These are phyloP conservation scores for Sarcomyxa edulis DNA, from an alignment of 768 basidiomycete species.

Conservation along the genomic window DNA sequence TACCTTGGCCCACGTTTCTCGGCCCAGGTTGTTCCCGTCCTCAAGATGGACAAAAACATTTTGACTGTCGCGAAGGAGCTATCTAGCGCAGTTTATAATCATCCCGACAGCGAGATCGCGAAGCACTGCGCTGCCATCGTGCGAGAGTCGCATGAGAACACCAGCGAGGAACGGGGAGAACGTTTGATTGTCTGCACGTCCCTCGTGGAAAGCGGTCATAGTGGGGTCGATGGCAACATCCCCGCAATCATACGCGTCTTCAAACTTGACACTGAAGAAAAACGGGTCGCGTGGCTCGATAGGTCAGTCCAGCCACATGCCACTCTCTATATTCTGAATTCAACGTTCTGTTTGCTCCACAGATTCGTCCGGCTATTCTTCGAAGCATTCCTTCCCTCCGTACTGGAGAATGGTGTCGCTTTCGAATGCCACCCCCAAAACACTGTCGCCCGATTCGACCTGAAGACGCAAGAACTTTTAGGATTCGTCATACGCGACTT, in stretches of 20 bases:
- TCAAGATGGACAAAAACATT: conserved; percentile 41
- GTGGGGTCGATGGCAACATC: conserved; percentile 35
- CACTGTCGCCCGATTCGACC: conserved; percentile 48
- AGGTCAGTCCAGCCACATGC: conserved; percentile 25
- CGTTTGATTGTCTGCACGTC: conserved; percentile 52
- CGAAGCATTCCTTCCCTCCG: conserved; percentile 49
- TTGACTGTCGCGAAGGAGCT: conserved; percentile 53
- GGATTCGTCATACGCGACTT: conserved; percentile 58
- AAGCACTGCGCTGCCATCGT: conserved; percentile 51
- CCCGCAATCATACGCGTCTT: conserved; percentile 48
- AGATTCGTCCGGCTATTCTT: conserved; percentile 48
- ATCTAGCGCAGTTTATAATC: conserved; percentile 43
- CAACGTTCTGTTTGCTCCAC: conserved; percentile 1
- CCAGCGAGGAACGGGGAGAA: conserved; percentile 41
- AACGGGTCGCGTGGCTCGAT: conserved; percentile 43
- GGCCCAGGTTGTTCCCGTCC: conserved; percentile 40
- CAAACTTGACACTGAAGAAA: conserved; percentile 44
- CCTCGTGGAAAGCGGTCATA: conserved; percentile 50
- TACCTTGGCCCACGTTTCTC: conserved; percentile 55
- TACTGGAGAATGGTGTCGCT: conserved; percentile 49
- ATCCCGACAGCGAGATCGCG: conserved; percentile 44
- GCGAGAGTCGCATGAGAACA: conserved; percentile 46
- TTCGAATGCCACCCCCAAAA: conserved; percentile 62
- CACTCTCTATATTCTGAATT: conserved; percentile 2
- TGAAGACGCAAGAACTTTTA: conserved; percentile 40